Conservation (phyloP, 192 early-diverging fungal genomes). For the Linnemannia hyalina region DNA sequence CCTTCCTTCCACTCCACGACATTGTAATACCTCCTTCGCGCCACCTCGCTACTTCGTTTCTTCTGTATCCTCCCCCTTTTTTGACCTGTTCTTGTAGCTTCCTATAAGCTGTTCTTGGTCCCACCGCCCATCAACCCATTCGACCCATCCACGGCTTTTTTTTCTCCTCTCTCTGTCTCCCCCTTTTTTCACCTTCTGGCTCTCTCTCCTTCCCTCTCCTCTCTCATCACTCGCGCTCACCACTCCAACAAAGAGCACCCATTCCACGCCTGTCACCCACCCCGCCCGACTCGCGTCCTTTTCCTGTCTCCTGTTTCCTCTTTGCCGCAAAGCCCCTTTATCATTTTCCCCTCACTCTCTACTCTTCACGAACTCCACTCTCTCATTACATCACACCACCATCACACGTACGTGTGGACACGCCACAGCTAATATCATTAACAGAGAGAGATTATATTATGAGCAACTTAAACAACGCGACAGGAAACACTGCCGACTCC, state of each 20-base stretch:
- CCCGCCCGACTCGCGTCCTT: background rate
- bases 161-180: background rate
- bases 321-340: background rate
- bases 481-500: background rate
- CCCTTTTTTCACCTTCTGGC: background rate
- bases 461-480: slow-evolving; percentile 34
- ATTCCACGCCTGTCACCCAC: background rate
- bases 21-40: background rate
- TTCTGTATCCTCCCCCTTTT: background rate
- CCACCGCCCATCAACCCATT: background rate
- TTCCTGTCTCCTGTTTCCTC: background rate
- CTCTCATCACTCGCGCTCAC: background rate
- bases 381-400: background rate
- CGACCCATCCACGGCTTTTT: background rate
- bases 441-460: background rate
- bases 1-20: background rate
- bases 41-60: background rate
- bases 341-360: background rate
- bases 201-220: background rate
- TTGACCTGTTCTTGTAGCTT: background rate
- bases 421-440: background rate
- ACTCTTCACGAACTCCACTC: background rate
- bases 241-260: background rate
- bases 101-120: background rate
- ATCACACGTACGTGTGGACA: background rate